These are phyloP conservation scores for Arachis monticola DNA, from an alignment of 331 rosid genomes.

Conservation along the genomic window DNA sequence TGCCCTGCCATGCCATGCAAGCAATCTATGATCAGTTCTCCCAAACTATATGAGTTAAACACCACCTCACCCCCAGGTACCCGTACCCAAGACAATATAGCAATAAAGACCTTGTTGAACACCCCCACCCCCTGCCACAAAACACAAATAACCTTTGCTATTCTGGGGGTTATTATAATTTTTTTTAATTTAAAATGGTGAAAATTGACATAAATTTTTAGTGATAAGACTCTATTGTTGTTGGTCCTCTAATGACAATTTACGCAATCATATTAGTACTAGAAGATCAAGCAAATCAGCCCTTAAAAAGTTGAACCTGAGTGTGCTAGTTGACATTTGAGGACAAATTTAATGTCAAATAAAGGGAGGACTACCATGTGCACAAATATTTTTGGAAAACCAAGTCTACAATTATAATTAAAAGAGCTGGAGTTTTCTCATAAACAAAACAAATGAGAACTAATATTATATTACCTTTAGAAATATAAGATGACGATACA, in stretches of 20 bases:
- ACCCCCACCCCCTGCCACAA: too few species aligned
- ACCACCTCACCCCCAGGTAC: conserved; percentile 14
- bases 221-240: background rate
- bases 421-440: conserved; percentile 15
- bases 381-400: background rate
- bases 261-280: background rate
- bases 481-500: conserved; percentile 48
- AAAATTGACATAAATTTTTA: too few species aligned
- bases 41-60: background rate
- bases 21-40: conserved; percentile 3
- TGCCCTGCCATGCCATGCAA: background rate
- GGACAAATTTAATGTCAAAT: conserved; percentile 6
- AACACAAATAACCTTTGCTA: too few species aligned
- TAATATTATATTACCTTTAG: conserved; percentile 63
- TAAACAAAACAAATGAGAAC: background rate
- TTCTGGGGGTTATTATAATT: too few species aligned
- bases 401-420: background rate
- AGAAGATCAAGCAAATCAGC: background rate
- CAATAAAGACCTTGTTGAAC: background rate
- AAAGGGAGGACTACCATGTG: conserved; percentile 24
- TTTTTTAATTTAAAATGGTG: too few species aligned
- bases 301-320: conserved; percentile 2
- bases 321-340: background rate
- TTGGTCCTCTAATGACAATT: conserved; percentile 4
- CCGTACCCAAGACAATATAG: background rate